Evolutionary conservation across 805 yeast species (phyloP).

Genomic region (Metschnikowia shivogae): DNA sequence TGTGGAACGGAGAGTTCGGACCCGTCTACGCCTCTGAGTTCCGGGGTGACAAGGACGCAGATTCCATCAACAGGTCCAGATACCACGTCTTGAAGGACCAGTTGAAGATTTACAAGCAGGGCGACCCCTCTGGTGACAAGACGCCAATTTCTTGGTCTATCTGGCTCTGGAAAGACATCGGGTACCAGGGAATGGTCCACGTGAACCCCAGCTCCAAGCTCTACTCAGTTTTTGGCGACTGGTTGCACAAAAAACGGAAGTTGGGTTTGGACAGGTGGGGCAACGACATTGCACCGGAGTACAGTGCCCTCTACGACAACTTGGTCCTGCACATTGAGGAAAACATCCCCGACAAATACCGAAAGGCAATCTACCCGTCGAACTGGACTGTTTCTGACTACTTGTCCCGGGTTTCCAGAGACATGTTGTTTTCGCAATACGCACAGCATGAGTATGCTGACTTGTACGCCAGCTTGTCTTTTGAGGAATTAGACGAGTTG

Average conservation of each 20-base stretch:
- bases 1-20: slow-evolving; percentile 54
- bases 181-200: slow-evolving; percentile 47
- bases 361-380: slow-evolving; percentile 38
- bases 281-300: slow-evolving; percentile 39
- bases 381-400: slow-evolving; percentile 36
- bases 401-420: slow-evolving; percentile 38
- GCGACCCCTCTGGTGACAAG: slow-evolving; percentile 47
- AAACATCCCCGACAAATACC: slow-evolving; percentile 40
- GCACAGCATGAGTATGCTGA: slow-evolving; percentile 45
- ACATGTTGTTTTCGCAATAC: slow-evolving; percentile 42
- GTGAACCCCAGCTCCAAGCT: slow-evolving; percentile 44
- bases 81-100: slow-evolving; percentile 44
- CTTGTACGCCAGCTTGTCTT: slow-evolving; percentile 35
- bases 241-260: slow-evolving; percentile 39
- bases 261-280: slow-evolving; percentile 52
- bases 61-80: slow-evolving; percentile 35
- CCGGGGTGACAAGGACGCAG: slow-evolving; percentile 40
- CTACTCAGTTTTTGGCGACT: slow-evolving; percentile 39
- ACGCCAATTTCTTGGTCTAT: slow-evolving; percentile 48
- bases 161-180: slow-evolving; percentile 52
- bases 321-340: slow-evolving; percentile 35
- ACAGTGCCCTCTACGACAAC: slow-evolving; percentile 32
- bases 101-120: slow-evolving; percentile 38
- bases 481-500: slow-evolving; percentile 47
- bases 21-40: slow-evolving; percentile 44